Conservation (phyloP, 2,329 filamentous ascomycete species). For the Bertia moriformis region DNA sequence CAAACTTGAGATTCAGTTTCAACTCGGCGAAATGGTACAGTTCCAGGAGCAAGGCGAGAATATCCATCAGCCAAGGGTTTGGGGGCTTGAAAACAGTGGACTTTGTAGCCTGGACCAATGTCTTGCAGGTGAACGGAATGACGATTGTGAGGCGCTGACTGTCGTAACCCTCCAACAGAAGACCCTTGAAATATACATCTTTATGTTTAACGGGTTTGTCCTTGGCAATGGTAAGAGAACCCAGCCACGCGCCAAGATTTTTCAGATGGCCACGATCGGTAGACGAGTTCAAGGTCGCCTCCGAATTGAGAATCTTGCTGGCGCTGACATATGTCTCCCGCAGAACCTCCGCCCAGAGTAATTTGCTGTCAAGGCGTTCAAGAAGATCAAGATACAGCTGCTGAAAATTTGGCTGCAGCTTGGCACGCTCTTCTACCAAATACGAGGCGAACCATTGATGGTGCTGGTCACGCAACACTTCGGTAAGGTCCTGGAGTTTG, state of each 20-base stretch:
- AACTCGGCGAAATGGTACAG: conserved; percentile 85
- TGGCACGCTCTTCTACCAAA: conserved; percentile 87
- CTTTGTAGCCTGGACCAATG: conserved; percentile 67
- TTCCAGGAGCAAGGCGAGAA: conserved; percentile 78
- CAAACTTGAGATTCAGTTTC: conserved; percentile 94
- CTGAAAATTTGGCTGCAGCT: conserved; percentile 95
- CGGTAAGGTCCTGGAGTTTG: conserved; percentile 70
- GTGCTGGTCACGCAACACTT: conserved; percentile 64
- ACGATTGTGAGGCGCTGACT: conserved; percentile 82
- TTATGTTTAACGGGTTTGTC: conserved; percentile 92
- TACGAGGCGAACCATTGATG: conserved; percentile 96
- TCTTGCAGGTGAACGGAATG: conserved; percentile 96
- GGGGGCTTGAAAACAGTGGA: conserved; percentile 86
- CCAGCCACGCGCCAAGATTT: conserved; percentile 86
- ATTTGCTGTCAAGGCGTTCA: conserved; percentile 63
- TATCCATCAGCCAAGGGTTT: conserved; percentile 97
- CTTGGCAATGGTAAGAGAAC: conserved; percentile 78
- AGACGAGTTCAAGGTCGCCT: conserved; percentile 68
- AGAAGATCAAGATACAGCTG: conserved; percentile 82
- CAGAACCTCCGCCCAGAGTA: conserved; percentile 76
- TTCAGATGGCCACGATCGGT: conserved; percentile 81
- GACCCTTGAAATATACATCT: conserved; percentile 92
- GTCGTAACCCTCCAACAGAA: conserved; percentile 85
- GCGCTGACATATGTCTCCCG: conserved; percentile 84
- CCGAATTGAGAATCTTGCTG: conserved; percentile 75